Percentiles rank a stretch among this genome's conserved stretches.
These are phyloP conservation scores for Emmonsiellopsis sp. DNA, from an alignment of 2,329 filamentous ascomycete genomes.

Conservation along the genomic window DNA sequence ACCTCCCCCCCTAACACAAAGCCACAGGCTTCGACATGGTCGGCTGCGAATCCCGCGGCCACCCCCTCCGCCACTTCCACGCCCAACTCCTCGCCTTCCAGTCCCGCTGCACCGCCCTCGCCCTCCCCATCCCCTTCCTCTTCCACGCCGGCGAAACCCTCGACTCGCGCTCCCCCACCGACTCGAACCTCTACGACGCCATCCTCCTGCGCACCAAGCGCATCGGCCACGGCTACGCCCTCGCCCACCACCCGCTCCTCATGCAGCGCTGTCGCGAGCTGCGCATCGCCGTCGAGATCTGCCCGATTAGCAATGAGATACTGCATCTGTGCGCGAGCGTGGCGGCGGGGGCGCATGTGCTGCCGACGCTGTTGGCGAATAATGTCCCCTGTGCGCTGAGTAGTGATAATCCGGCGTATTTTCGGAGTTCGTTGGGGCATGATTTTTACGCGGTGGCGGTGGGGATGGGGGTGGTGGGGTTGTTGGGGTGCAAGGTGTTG, in stretches of 20 bases:
- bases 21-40: conserved; percentile 70
- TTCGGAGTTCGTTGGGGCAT: not conserved
- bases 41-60: conserved; percentile 73
- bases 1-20: not conserved
- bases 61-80: conserved; percentile 64
- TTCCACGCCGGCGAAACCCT: conserved; percentile 90
- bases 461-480: not conserved
- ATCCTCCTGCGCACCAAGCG: conserved; percentile 76
- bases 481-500: conserved; percentile 1
- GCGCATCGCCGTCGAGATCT: conserved; percentile 79
- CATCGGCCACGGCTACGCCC: conserved; percentile 79
- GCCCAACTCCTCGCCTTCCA: conserved; percentile 91
- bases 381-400: conserved; percentile 7
- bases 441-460: not conserved
- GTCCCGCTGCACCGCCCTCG: conserved; percentile 68
- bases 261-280: conserved; percentile 83
- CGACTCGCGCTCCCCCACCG: conserved; percentile 64
- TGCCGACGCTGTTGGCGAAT: conserved; percentile 42
- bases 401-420: conserved; percentile 6
- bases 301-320: conserved; percentile 84
- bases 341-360: conserved; percentile 62
- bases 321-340: conserved; percentile 69
- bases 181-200: conserved; percentile 82
- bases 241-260: conserved; percentile 85
- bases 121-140: conserved; percentile 82